phyloP scores from a whole-genome alignment of 1,284 basidiomycete species.

The Apiotrichum veenhuisii region DNA sequence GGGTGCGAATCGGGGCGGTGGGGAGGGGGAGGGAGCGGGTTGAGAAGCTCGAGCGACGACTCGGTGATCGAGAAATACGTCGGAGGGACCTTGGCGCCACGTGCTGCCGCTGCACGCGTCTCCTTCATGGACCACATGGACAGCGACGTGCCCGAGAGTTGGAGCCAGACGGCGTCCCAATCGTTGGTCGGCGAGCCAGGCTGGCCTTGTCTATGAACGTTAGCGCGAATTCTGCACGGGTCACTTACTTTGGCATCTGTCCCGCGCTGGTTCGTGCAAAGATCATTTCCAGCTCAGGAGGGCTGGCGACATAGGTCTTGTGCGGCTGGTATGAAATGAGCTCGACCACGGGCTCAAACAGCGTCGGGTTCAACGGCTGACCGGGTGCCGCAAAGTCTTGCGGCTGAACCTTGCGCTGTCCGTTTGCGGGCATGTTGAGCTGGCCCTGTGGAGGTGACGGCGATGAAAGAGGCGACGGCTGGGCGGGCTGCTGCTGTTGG shows the following conservation, averaged over 20 bases:
- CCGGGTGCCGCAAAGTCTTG: conserved; percentile 6
- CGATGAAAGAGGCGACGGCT: not conserved
- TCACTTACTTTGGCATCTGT: conserved; percentile 44
- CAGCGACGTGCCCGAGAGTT: conserved; percentile 86
- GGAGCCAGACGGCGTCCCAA: conserved; percentile 91
- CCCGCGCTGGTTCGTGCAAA: conserved; percentile 48
- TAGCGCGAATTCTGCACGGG: not conserved
- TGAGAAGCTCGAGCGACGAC: conserved; percentile 54
- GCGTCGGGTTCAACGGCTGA: conserved; percentile 3
- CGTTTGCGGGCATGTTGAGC: conserved; percentile 57
- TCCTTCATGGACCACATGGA: conserved; percentile 55
- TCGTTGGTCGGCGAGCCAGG: conserved; percentile 76
- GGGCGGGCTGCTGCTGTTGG: conserved; percentile 1
- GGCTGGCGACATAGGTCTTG: conserved; percentile 50
- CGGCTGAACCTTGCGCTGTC: conserved; percentile 5
- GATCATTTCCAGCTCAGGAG: conserved; percentile 51
- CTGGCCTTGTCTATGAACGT: conserved; percentile 67
- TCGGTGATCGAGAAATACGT: conserved; percentile 48
- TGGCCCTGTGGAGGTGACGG: not conserved
- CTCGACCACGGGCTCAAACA: conserved; percentile 44
- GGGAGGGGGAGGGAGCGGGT: conserved; percentile 53
- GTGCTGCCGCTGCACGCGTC: conserved; percentile 46
- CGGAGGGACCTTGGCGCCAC: conserved; percentile 46
- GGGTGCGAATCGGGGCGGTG: conserved; percentile 52
- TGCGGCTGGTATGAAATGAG: conserved; percentile 46